Percentiles rank a stretch among this genome's conserved stretches.
Conservation (phyloP, 768 basidiomycete species). For the Termitomyces sp. region DNA sequence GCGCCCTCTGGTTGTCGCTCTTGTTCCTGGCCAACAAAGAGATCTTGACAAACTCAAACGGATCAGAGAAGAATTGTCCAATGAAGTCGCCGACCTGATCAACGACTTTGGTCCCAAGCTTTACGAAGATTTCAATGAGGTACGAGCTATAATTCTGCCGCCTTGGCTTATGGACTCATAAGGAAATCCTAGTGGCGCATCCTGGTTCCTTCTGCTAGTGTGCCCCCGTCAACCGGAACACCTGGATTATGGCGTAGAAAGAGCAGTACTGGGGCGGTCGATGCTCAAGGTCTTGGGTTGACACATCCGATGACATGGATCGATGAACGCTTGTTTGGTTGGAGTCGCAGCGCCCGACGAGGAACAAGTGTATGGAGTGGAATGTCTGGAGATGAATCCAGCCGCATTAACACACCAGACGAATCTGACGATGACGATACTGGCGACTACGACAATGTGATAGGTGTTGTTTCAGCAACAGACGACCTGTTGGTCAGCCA, state of each 20-base stretch:
- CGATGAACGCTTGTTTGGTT: constrained; percentile 92
- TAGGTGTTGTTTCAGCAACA: constrained; percentile 57
- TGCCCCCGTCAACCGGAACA: constrained; percentile 74
- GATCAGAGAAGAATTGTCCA: constrained; percentile 72
- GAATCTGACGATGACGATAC: constrained; percentile 84
- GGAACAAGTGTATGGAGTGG: constrained; percentile 91
- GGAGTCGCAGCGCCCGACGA: constrained; percentile 72
- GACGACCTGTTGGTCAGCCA: constrained; percentile 40
- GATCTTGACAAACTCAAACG: constrained; percentile 74
- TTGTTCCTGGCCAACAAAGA: constrained; percentile 85
- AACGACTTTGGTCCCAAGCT: constrained; percentile 87
- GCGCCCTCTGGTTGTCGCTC: constrained; percentile 81
- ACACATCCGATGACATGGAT: constrained; percentile 95
- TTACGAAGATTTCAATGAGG: constrained; percentile 85
- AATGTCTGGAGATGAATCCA: constrained; percentile 51
- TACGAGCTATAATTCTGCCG: constrained; percentile 27
- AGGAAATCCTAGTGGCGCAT: constrained; percentile 61
- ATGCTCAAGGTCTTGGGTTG: constrained; percentile 79
- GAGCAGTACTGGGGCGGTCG: constrained; percentile 78
- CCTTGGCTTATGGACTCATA: constrained; percentile 11
- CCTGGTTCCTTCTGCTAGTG: constrained; percentile 78
- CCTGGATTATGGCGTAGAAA: constrained; percentile 80
- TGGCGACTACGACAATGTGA: constrained; percentile 90
- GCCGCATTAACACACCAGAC: constrained; percentile 67
- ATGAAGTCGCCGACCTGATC: constrained; percentile 80